These are phyloP conservation scores for Xylaria sp. DNA, from an alignment of 2,329 filamentous ascomycete species.

Conservation along the genomic window DNA sequence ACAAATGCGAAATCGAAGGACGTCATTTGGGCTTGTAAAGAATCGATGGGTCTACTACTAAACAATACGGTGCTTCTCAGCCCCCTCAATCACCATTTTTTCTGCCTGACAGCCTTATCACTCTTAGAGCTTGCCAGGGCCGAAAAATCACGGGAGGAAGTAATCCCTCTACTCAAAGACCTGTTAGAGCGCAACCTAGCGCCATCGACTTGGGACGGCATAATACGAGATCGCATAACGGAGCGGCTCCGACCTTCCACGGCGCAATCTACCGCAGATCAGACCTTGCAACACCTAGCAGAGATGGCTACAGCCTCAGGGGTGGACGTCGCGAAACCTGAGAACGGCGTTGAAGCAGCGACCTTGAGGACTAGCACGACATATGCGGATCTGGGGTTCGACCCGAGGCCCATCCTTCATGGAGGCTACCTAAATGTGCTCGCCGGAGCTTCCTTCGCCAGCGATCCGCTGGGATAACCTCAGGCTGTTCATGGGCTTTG, in stretches of 20 bases:
- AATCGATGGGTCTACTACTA: conserved; percentile 68
- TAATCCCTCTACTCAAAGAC: conserved; percentile 64
- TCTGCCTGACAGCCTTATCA: conserved; percentile 68
- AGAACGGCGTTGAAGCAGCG: conserved; percentile 40
- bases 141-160: conserved; percentile 67
- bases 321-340: conserved; percentile 42
- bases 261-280: conserved; percentile 57
- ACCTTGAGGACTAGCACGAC: conserved; percentile 49
- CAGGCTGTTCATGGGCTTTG: neutral
- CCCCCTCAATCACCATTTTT: conserved; percentile 75
- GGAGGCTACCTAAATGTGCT: conserved; percentile 54
- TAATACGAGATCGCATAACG: conserved; percentile 64
- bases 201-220: conserved; percentile 67
- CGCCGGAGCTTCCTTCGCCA: conserved; percentile 37
- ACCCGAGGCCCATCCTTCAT: conserved; percentile 53
- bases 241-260: conserved; percentile 53
- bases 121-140: conserved; percentile 68
- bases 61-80: conserved; percentile 65
- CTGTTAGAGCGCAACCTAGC: conserved; percentile 65
- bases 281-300: conserved; percentile 70
- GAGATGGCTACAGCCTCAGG: conserved; percentile 63
- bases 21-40: conserved; percentile 69
- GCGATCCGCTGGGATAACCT: conserved; percentile 36
- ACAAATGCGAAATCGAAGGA: conserved; percentile 66
- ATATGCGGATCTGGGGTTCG: conserved; percentile 58